Base-by-base conservation (phyloP, 768 basidiomycete genomes). In the Phanerochaete carnosa region DNA sequence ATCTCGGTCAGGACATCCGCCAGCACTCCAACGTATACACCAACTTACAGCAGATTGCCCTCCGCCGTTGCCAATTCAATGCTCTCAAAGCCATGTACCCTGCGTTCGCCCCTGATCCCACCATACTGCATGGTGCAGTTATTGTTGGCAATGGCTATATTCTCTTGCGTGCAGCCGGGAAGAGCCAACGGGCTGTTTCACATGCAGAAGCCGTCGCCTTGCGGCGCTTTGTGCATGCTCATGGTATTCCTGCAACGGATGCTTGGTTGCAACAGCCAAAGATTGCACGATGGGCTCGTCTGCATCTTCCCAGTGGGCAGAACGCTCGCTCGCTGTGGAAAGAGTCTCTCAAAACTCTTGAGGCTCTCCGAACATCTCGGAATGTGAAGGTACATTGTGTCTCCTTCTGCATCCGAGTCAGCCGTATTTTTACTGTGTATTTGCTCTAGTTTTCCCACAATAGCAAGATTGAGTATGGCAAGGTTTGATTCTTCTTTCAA, bases 281-380 rank as follows among this genome's bases (percentile, higher is more conserved):
- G 33, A 28, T 69, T 16, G 28, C 13, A 2, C 60, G 67, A 28
- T 77, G 77, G 77, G 73, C 75, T 11, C 66, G 75, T 1, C 50
- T 80, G 0, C 66, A 54, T 11, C 66, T 79, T 26, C 73, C 75
- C 22, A 79, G 75, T 69, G 75, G 75, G 0, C 77, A 79, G 62
- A 66, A 75, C 57, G 74, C 69, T 9, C 66, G 71, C 2, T 76
- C 72, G n/a, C 33, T 61, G 0, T 77, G 68, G 70, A 73, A 70
- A 45, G 77, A 79, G 50, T 15, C n/a, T 15, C 9, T 45, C 12
- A 61, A 64, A 22, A 45, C 54, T 3, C 62, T 55, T 2, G 55
- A 70, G 30, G 64, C 71, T 13, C 30, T 72, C 6, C 62, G 73
- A 11, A 71, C 66, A 5, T 59, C 75, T 11, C 58, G 72, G 5